phyloP scores from a whole-genome alignment of 257 asterid genomes.

The Solanum etuberosum region DNA sequence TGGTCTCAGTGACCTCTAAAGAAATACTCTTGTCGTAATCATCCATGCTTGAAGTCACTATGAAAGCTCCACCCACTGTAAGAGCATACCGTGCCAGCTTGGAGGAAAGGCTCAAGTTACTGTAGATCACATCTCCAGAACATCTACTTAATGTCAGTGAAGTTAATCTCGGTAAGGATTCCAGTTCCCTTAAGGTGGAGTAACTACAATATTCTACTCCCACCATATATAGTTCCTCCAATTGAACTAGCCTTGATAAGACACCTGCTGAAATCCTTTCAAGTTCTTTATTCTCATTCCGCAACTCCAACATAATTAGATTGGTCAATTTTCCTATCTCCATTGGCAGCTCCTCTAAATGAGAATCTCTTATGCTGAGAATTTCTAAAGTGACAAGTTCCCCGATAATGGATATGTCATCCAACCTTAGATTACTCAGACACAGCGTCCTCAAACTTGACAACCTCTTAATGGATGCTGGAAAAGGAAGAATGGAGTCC shows the following conservation, averaged over 20 bases:
- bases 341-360: neutral
- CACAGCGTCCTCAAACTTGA: neutral
- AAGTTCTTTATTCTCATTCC: neutral
- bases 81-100: neutral
- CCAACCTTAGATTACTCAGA: neutral
- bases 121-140: neutral
- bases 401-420: neutral
- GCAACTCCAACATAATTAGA: neutral
- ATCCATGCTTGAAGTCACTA: too few relatives aligned
- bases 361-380: neutral
- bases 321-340: neutral
- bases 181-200: neutral
- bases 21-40: neutral
- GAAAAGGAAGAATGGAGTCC: neutral
- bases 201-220: neutral
- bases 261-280: neutral
- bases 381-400: neutral
- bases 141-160: neutral
- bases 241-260: neutral
- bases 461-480: neutral
- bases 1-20: neutral
- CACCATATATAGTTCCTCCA: constrained; percentile 7
- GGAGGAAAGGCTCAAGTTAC: neutral
- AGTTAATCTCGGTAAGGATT: neutral
- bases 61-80: neutral